Evolutionary conservation across 108 stramenopile genomes (phyloP), one percentile per base, ranked within the genome.

Genomic region (Asterionellopsis glacialis): DNA sequence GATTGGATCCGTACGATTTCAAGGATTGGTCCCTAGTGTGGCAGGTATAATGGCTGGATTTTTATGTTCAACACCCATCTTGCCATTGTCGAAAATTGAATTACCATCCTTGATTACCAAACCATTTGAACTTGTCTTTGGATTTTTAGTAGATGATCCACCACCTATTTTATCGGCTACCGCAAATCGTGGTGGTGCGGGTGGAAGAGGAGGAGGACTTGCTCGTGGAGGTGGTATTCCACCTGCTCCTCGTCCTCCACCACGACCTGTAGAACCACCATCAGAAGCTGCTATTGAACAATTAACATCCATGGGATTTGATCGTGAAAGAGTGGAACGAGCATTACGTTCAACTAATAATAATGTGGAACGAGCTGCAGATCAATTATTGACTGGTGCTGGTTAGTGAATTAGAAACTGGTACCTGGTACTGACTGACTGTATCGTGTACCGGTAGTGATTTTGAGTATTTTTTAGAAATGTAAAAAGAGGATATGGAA

Each of bases 291-390:
- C 82, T 4, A 79, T 94, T 63, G 77, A 64, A 48, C 85, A 85
- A 69, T 70, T 94, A 33, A 81, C 74, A 15, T 60, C 75, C 23
- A 85, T 94, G 90, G 93, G 93, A 25, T 94, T 94, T 67, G 84
- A 81, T 11, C 70, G 87, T 51, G 71, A 79, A 23, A 78, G 77
- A 40, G 93, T 94, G 15, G 51, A 84, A 60, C 64, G 77, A 23
- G 90, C 88, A 14, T 56, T 94, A 51, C 75, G 73, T 66, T 58
- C 57, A 28, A 62, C 80, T 24, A 72, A 84, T 45, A 94, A 94
- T 62, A 87, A 91, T 73, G 64, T 91, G 13, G 90, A 94, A 77
- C 87, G 74, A 52, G 93, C 93, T n/a, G 93, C 93, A 3, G 85
- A 94, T 73, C 61, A 80, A 59, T 63, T 91, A 16, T 55, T 92